These are phyloP conservation scores for Aegilops longissima DNA, from an alignment of 176 grass and related monocot species.

Conservation along the genomic window DNA sequence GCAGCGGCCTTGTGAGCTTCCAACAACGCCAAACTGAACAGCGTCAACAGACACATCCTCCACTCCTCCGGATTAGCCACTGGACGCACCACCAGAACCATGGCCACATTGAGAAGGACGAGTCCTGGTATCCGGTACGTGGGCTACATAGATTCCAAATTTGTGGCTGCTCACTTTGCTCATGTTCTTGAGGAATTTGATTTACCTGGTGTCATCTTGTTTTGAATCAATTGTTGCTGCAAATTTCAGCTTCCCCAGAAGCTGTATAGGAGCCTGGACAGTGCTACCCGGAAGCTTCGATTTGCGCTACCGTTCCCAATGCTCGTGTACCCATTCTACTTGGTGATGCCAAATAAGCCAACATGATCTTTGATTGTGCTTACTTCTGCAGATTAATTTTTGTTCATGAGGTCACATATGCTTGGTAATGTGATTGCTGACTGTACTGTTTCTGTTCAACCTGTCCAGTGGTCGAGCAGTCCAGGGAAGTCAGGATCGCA, in stretches of 20 bases:
- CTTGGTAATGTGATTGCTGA: conserved; percentile 6
- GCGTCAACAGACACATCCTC: conserved; percentile 66
- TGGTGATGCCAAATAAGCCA: conserved; percentile 29
- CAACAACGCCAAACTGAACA: conserved; percentile 52
- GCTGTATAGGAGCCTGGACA: conserved; percentile 50
- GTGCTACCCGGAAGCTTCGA: conserved; percentile 40
- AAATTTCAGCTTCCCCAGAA: conserved; percentile 53
- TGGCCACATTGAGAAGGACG: conserved; percentile 71
- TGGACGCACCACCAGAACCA: conserved; percentile 96
- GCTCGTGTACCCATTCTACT: conserved; percentile 68
- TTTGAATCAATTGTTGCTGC: background rate
- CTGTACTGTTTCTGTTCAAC: background rate
- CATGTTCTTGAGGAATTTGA: background rate
- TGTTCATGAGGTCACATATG: background rate
- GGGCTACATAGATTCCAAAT: background rate
- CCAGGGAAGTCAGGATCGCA: conserved; percentile 62
- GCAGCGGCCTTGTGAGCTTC: conserved; percentile 69
- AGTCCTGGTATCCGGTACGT: conserved; percentile 59
- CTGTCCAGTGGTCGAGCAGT: conserved; percentile 56
- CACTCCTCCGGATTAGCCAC: conserved; percentile 88
- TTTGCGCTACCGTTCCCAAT: conserved; percentile 60
- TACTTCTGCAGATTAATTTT: background rate
- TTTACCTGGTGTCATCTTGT: background rate
- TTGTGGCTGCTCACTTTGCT: background rate
- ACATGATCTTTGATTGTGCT: background rate